Base-by-base conservation (phyloP, 2,329 filamentous ascomycete genomes). In the Fusarium vanettenii region DNA sequence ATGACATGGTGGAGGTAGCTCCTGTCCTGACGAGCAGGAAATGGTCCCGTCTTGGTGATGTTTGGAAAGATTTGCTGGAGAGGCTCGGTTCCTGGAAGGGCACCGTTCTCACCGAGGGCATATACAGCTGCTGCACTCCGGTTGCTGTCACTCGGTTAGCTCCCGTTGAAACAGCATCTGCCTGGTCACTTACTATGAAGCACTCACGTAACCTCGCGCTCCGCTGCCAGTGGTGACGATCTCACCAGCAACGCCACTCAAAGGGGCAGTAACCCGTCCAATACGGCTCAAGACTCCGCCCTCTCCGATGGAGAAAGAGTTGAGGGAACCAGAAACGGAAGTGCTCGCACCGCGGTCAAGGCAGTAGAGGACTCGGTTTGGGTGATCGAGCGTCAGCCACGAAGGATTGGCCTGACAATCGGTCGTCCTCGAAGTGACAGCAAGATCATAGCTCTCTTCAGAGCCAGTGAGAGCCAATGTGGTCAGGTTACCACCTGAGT, bases 1-100 rank as follows among this genome's bases (percentile, higher is more conserved):
- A 79, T 75, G 16, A 78, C 76, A 3, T 79, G 73, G 39, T 78
- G 76, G 0, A 79, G 69, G 10, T 78, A 76, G 9, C 76, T 79
- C 1, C 66, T 64, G 20, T 78, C 76, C 16, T 78, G 76, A 16
- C 76, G 75, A 13, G 66, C 63, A 7, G 72, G 13, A 6, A 78
- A 67, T 1, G 76, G 75, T 0, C 76, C 76, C 1, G 71, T 75
- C 9, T 75, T 45, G 22, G 48, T 74, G 13, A 79, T 67, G 1
- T 60, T 78, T 2, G 76, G 65, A 8, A 71, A 61, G 4, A 78
- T 41, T 18, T 71, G 63, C 50, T 79, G 76, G 11, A 79, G 10
- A 4, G 66, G 73, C 1, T 56, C 69, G 2, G 69, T 72, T 6
- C 75, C 76, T 10, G 70, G 62, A 3, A 78, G 62, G 4, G 45